phyloP scores from a whole-genome alignment of 2,329 filamentous ascomycete genomes.

The Aspergillus aculeatus region DNA sequence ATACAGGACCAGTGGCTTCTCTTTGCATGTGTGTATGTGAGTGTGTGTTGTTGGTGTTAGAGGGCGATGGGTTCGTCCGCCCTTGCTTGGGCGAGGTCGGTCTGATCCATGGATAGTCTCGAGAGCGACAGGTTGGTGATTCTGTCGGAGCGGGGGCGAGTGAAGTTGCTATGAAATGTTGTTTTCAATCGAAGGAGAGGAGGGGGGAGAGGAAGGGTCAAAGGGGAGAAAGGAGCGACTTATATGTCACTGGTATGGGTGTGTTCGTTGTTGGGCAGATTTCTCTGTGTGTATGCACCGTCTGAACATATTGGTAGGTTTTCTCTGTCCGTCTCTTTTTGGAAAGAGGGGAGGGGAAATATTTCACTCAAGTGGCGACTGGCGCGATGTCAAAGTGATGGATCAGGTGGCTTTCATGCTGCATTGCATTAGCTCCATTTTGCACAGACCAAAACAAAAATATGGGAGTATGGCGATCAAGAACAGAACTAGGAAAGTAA shows the following conservation, averaged over 20 bases:
- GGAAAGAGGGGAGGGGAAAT: neutral
- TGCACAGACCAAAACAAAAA: neutral
- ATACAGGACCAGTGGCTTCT: neutral
- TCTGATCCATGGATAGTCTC: neutral
- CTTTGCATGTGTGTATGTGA: neutral
- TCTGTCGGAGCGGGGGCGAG: neutral
- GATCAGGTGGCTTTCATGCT: constrained; percentile 7
- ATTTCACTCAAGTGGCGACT: neutral
- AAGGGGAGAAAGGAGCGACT: too few relatives aligned
- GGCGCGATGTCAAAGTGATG: neutral
- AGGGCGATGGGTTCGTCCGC: neutral
- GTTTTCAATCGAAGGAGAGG: too few relatives aligned
- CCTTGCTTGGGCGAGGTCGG: neutral
- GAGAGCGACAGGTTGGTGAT: neutral
- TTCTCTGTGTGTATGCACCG: too few relatives aligned
- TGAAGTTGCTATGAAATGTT: too few relatives aligned
- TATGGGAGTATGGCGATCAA: neutral
- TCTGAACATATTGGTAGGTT: neutral
- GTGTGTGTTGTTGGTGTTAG: neutral
- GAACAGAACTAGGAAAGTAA: neutral
- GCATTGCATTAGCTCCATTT: constrained; percentile 4
- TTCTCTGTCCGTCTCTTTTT: neutral
- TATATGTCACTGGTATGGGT: too few relatives aligned
- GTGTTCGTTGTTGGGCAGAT: too few relatives aligned
- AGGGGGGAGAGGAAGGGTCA: too few relatives aligned